Base-by-base conservation (phyloP, 768 basidiomycete genomes). In the Tephrocybe sp. region DNA sequence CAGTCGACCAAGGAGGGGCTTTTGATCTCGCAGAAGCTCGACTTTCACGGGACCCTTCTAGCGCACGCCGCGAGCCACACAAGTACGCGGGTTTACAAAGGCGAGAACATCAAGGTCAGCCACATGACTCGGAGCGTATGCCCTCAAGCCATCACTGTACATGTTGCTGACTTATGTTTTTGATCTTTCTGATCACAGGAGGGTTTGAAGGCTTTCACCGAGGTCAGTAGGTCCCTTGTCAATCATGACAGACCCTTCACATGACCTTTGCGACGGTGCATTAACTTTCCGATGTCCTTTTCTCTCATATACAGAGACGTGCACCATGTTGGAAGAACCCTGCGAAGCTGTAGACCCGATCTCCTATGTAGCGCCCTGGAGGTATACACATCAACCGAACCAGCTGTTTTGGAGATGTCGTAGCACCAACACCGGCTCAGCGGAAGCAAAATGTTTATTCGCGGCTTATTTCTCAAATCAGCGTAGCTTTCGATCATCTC, bases 1-100 rank as follows among this genome's bases (percentile, higher is more conserved):
- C 86, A 88, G 57, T 76, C 80, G 40, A 86, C 89, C 2, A 94
- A 93, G 64, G 72, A 76, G n/a, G 86, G 77, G 1, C 69, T 94
- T 8, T 47, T 88, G 14, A 65, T 86, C 2, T 70, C 79, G 1
- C 78, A 84, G 54, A 69, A 73, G 36, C 73, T 74, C n/a, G 75
- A 76, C 34, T 67, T 81, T 37, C 76, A 81, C 20, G 75, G 82
- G 12, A 73, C 79, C 0, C 73, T 84, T 3, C 40, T 68, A 7
- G 68, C 68, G 0, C 82, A 83, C 47, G 62, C 72, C 7, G 65
- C 72, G 59, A 76, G 78, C 17, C 60, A 65, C 23, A 74, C 78
- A 55, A 82, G 79, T 58, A 77, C 69, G 55, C 71, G 79, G 12
- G 67, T 83, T 14, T 88, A 81, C 62, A 69, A 66, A 2, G 84